A percentile compares a stretch with the other conserved stretches of the same genome.
Conservation (phyloP, 164 flowering plant genomes). For the Vitis riparia region DNA sequence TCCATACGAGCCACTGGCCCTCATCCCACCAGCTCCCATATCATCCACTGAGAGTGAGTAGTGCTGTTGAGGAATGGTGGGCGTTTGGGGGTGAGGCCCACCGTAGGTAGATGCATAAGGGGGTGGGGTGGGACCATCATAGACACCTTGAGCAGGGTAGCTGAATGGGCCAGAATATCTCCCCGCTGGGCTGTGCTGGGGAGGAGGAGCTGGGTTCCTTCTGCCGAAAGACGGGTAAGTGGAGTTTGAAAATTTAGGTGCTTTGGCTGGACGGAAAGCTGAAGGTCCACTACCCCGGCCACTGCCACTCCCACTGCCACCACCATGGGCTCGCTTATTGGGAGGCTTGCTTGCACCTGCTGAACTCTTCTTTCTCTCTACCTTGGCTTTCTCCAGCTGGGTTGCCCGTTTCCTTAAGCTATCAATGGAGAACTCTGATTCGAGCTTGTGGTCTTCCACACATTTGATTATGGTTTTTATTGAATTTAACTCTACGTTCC, state of each 20-base stretch:
- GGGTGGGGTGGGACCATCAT: conserved; percentile 29
- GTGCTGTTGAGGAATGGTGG: conserved; percentile 40
- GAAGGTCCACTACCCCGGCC: conserved; percentile 26
- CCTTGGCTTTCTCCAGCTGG: conserved; percentile 52
- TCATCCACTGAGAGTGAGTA: conserved; percentile 34
- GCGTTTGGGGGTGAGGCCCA: conserved; percentile 31
- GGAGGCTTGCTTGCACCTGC: conserved; percentile 29
- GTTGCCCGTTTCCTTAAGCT: conserved; percentile 39
- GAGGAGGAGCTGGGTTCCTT: conserved; percentile 30
- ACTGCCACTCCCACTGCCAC: conserved; percentile 29
- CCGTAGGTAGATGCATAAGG: conserved; percentile 39
- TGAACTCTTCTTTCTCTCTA: conserved; percentile 41
- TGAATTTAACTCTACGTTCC: conserved; percentile 42
- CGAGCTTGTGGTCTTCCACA: conserved; percentile 64
- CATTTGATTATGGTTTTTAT: conserved; percentile 56
- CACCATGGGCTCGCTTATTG: conserved; percentile 39
- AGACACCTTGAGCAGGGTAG: conserved; percentile 39
- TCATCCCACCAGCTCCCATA: conserved; percentile 22
- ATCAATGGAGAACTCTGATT: conserved; percentile 47
- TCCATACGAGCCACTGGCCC: conserved; percentile 28
- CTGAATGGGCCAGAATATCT: conserved; percentile 37
- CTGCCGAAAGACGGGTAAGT: conserved; percentile 29
- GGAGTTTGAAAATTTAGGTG: conserved; percentile 28
- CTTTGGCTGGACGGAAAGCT: conserved; percentile 40
- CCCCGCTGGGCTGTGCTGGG: conserved; percentile 36